phyloP scores from a whole-genome alignment of 129 eudicot genomes.

The Apium graveolens region DNA sequence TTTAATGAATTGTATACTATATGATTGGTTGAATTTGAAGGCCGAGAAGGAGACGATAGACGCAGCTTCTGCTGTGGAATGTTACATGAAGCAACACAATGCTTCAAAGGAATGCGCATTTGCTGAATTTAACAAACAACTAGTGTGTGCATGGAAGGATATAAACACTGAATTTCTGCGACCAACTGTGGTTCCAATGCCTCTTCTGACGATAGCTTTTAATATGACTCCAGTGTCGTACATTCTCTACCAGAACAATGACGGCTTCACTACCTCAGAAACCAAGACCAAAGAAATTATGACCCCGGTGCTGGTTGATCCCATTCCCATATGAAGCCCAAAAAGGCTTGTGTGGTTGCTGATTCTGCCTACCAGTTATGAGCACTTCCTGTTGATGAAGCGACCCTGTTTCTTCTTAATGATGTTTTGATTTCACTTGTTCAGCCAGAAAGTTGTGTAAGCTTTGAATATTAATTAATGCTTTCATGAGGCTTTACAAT shows the following conservation, averaged over 20 bases:
- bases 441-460: neutral
- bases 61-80: neutral
- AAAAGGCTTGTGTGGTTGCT: neutral
- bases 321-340: neutral
- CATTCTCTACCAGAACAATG: neutral
- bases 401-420: neutral
- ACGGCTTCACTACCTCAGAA: neutral
- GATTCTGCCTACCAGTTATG: neutral
- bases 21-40: neutral
- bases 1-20: too few species aligned
- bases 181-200: constrained; percentile 5
- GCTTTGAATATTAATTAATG: neutral
- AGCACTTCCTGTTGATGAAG: neutral
- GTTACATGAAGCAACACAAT: neutral
- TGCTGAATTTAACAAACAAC: neutral
- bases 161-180: neutral
- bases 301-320: constrained; percentile 3
- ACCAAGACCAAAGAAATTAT: constrained; percentile 1
- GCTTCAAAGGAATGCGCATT: constrained; percentile 1
- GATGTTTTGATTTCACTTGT: neutral
- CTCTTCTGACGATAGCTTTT: neutral
- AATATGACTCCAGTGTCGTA: neutral
- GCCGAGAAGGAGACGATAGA: neutral
- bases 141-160: neutral
- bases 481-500: neutral